Conservation (phyloP, 2,329 filamentous ascomycete species). For the Epichloe sylvatica region DNA sequence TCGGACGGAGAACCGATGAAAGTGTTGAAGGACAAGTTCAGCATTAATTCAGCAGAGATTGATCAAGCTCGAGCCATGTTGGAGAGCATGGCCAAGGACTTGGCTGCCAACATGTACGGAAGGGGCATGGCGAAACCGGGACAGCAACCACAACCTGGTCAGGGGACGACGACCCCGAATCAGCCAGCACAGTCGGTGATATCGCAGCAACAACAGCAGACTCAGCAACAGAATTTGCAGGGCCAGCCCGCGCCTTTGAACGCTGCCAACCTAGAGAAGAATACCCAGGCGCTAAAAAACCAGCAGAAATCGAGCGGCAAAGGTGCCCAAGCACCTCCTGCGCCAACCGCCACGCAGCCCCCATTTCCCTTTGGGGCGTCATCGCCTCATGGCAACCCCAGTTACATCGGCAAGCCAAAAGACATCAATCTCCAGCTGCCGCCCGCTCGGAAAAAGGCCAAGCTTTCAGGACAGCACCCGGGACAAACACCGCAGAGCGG, state of each 20-base stretch:
- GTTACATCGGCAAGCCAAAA: slow-evolving; percentile 36
- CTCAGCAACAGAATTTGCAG: slow-evolving; percentile 11
- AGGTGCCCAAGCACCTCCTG: slow-evolving; percentile 35
- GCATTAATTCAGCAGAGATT: slow-evolving; percentile 36
- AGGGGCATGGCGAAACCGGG: slow-evolving; percentile 14
- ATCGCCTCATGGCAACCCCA: slow-evolving; percentile 47
- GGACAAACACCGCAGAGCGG: slow-evolving; percentile 24
- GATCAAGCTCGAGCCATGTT: slow-evolving; percentile 34
- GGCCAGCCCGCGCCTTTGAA: slow-evolving; percentile 23
- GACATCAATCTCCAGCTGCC: slow-evolving; percentile 44
- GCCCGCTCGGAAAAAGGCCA: slow-evolving; percentile 42
- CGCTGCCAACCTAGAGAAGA: slow-evolving; percentile 37
- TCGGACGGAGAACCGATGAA: slow-evolving; percentile 32
- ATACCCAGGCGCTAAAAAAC: slow-evolving; percentile 32
- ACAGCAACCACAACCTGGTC: slow-evolving; percentile 11
- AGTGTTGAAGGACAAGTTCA: slow-evolving; percentile 34
- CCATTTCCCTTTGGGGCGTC: slow-evolving; percentile 41
- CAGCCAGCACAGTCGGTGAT: slow-evolving; percentile 9
- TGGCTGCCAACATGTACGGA: slow-evolving; percentile 19
- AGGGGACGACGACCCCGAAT: slow-evolving; percentile 13
- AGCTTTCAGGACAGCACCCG: slow-evolving; percentile 27
- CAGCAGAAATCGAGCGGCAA: slow-evolving; percentile 26
- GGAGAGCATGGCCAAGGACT: slow-evolving; percentile 38
- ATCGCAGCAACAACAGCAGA: slow-evolving; percentile 12
- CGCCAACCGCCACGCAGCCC: slow-evolving; percentile 42